phyloP scores from a whole-genome alignment of 495 filamentous ascomycete genomes.

The Penicillium lividum region DNA sequence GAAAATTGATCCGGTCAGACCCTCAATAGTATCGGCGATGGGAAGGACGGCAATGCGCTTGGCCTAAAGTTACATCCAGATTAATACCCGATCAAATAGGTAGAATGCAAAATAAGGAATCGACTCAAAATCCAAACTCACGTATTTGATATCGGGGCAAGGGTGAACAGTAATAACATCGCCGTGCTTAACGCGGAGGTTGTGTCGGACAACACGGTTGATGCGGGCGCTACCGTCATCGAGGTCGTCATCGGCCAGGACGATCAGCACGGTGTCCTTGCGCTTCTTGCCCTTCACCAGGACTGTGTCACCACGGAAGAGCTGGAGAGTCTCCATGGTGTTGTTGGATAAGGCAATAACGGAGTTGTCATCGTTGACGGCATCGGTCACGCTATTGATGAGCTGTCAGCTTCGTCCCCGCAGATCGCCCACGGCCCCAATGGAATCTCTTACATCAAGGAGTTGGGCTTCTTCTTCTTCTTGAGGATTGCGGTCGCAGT shows the following conservation, averaged over 20 bases:
- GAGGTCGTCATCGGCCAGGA: constrained; percentile 94
- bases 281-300: constrained; percentile 99
- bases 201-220: constrained; percentile 97
- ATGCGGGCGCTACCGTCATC: constrained; percentile 96
- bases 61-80: constrained; percentile 56
- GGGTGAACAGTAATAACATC: constrained; percentile 96
- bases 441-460: constrained; percentile 73
- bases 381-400: constrained; percentile 82
- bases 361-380: constrained; percentile 98
- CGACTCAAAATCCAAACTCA: constrained; percentile 46
- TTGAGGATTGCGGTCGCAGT: constrained; percentile 97
- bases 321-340: constrained; percentile 97
- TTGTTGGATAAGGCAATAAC: constrained; percentile 98
- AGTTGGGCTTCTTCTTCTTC: constrained; percentile 99
- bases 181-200: constrained; percentile 96
- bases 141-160: constrained; percentile 99
- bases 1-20: constrained; percentile 94
- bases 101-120: too few relatives aligned
- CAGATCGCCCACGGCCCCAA: not conserved
- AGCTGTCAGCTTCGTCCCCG: constrained; percentile 37
- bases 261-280: constrained; percentile 97
- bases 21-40: constrained; percentile 97
- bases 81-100: constrained; percentile 11
- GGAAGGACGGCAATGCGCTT: constrained; percentile 98
- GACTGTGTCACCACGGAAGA: constrained; percentile 98